phyloP scores from a whole-genome alignment of 768 basidiomycete species.

The Kwoniella sp. region DNA sequence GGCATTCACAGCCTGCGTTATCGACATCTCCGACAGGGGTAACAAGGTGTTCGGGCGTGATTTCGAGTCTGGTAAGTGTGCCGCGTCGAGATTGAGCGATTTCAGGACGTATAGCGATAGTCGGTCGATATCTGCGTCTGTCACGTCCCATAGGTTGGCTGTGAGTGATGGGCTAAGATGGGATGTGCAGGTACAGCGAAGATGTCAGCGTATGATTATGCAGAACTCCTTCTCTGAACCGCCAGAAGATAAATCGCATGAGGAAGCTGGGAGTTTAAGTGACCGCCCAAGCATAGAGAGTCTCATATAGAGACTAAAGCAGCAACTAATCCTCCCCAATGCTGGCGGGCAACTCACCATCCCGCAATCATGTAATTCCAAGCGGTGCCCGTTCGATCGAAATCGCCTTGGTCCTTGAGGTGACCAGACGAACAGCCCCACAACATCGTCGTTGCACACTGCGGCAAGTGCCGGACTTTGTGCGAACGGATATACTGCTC shows the following conservation, averaged over 20 bases:
- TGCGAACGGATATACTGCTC: slow-evolving; percentile 92
- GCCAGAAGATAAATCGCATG: no score
- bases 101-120: slow-evolving; percentile 82
- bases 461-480: slow-evolving; percentile 74
- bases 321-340: no score
- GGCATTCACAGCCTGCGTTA: slow-evolving; percentile 76
- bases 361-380: slow-evolving; percentile 96
- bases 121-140: slow-evolving; percentile 94
- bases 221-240: no score
- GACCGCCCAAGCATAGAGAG: no score
- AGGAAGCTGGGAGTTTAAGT: no score
- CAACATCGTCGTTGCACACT: slow-evolving; percentile 93
- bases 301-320: no score
- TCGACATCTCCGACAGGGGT: slow-evolving; percentile 58
- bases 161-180: slow-evolving; percentile 77
- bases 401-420: slow-evolving; percentile 87
- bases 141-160: slow-evolving; percentile 97
- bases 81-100: slow-evolving; percentile 63
- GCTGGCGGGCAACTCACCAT: slow-evolving; percentile 77
- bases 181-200: not conserved
- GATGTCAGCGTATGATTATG: not conserved
- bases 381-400: slow-evolving; percentile 87
- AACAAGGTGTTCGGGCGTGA: slow-evolving; percentile 16
- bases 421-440: slow-evolving; percentile 98
- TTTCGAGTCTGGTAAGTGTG: slow-evolving; percentile 21